Base-by-base conservation (phyloP, 1,284 basidiomycete species). In the Rhodotorula mucilaginosa region DNA sequence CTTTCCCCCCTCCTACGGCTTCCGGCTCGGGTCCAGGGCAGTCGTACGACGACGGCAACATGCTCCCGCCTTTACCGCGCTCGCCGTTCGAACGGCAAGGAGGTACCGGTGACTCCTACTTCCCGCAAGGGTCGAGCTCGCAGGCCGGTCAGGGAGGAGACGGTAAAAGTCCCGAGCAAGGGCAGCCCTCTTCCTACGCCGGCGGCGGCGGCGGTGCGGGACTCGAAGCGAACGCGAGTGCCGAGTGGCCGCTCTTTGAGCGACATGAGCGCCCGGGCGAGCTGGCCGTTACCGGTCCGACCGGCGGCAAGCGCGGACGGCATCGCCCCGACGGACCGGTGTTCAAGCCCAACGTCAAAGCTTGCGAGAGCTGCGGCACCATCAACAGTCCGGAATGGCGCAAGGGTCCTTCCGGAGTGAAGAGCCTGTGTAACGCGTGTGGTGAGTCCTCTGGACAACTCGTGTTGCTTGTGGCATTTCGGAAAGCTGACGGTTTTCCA, bases 371-470 rank as follows among this genome's bases (percentile, higher is more conserved):
- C 78, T 96, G 93, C 82, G 90, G 89, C 80, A 90, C 85, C 31
- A 90, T 88, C 19, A 88, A 89, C 65, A 93, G 90, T 77, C 94
- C 94, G 0, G 95, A 97, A 81, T 97, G 94, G 94, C 85, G 94
- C 78, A 93, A 96, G 81, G 92, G 80, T 46, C 82, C 82, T 67
- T 91, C 87, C 77, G 93, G 93, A 23, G 90, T 91, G 81, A 95
- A 95, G 83, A 91, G 93, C 80, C 84, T 96, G 60, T 96, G 93
- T 81, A 96, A 96, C 82, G 93, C 93, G 12, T 76, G 75, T 57
- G 75, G 90, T 94, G 82, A 85, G 63, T 46, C 21, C 3, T 2
- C 60, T 1, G 70, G 71, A 66, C 67, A n/a, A n/a, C 12, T 54
- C 52, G 54, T 2, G 26, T 16, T 21, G 34, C 12, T 15, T 26